A percentile compares a stretch with the other conserved stretches of the same genome.
These are phyloP conservation scores for Xylaria sp. DNA, from an alignment of 2,329 filamentous ascomycete genomes.

Conservation along the genomic window DNA sequence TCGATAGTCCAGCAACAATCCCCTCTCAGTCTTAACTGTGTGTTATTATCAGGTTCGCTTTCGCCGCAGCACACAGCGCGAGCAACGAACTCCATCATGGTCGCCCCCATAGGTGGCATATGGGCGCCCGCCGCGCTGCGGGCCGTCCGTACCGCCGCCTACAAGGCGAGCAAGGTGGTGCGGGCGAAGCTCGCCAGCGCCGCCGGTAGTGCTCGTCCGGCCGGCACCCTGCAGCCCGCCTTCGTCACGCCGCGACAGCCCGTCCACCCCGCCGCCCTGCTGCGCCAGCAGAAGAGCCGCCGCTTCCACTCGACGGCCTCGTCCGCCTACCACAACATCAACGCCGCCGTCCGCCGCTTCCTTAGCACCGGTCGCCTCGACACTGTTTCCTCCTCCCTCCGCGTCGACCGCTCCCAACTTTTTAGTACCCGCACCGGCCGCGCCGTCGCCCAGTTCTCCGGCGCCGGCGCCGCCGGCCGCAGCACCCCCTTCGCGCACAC, in stretches of 20 bases:
- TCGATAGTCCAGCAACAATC: constrained; percentile 12
- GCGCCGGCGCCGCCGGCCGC: constrained; percentile 73
- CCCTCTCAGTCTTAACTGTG: constrained; percentile 11
- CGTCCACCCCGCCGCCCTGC: constrained; percentile 53
- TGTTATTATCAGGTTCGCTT: no score
- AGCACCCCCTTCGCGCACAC: constrained; percentile 87
- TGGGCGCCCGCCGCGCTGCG: constrained; percentile 60
- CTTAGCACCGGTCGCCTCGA: constrained; percentile 46
- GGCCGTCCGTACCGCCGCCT: constrained; percentile 55
- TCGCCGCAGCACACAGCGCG: constrained; percentile 22
- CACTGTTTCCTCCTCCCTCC: constrained; percentile 38
- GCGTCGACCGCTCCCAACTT: constrained; percentile 53
- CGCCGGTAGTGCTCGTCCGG: constrained; percentile 44
- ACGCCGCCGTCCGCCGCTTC: constrained; percentile 53
- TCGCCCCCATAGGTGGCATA: constrained; percentile 55
- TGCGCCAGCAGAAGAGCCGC: constrained; percentile 53
- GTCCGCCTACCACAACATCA: constrained; percentile 45
- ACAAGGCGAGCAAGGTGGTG: constrained; percentile 54
- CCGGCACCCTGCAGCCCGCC: constrained; percentile 52
- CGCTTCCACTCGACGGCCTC: constrained; percentile 52
- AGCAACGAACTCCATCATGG: constrained; percentile 49
- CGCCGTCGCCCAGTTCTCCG: constrained; percentile 64
- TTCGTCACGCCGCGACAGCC: constrained; percentile 51
- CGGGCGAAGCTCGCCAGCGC: constrained; percentile 52
- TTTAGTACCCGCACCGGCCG: constrained; percentile 53